Conservation (phyloP, 257 asterid species). For the Penstemon eatonii region DNA sequence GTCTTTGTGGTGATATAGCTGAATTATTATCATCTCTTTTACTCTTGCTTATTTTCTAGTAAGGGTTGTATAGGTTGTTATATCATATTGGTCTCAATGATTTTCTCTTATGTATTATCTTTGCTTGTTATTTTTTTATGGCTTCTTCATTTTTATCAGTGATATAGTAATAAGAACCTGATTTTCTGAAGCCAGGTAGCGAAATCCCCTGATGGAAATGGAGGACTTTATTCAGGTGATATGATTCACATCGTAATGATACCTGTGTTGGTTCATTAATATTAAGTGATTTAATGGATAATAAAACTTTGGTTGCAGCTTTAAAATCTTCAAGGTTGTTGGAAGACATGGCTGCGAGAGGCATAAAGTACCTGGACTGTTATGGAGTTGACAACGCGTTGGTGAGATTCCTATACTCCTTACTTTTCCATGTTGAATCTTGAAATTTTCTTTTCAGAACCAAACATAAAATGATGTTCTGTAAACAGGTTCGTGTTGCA, state of each 20-base stretch:
- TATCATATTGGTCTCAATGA: neutral
- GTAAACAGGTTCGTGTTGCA: slow-evolving; percentile 84
- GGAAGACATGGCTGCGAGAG: slow-evolving; percentile 91
- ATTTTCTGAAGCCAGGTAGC: slow-evolving; percentile 70
- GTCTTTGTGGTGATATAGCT: slow-evolving; percentile 12
- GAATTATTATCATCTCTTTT: neutral
- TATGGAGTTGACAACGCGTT: slow-evolving; percentile 97
- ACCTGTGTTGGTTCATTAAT: slow-evolving; percentile 13
- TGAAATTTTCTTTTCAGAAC: slow-evolving; percentile 24
- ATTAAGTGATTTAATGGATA: slow-evolving; percentile 20
- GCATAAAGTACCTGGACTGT: slow-evolving; percentile 86
- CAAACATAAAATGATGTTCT: slow-evolving; percentile 21
- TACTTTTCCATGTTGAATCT: neutral
- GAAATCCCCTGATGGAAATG: slow-evolving; percentile 98
- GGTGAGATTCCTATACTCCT: slow-evolving; percentile 45
- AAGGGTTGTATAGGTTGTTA: slow-evolving; percentile 8
- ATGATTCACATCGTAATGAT: slow-evolving; percentile 16
- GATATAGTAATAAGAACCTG: slow-evolving; percentile 26
- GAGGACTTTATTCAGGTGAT: slow-evolving; percentile 93
- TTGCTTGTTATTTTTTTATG: slow-evolving; percentile 13
- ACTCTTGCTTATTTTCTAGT: neutral
- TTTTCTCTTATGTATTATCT: slow-evolving; percentile 5
- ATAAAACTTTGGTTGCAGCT: slow-evolving; percentile 51
- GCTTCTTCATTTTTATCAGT: slow-evolving; percentile 10
- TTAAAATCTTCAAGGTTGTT: slow-evolving; percentile 69